These are phyloP conservation scores for Helotiales sp. DNA, from an alignment of 2,329 filamentous ascomycete genomes.

Conservation along the genomic window DNA sequence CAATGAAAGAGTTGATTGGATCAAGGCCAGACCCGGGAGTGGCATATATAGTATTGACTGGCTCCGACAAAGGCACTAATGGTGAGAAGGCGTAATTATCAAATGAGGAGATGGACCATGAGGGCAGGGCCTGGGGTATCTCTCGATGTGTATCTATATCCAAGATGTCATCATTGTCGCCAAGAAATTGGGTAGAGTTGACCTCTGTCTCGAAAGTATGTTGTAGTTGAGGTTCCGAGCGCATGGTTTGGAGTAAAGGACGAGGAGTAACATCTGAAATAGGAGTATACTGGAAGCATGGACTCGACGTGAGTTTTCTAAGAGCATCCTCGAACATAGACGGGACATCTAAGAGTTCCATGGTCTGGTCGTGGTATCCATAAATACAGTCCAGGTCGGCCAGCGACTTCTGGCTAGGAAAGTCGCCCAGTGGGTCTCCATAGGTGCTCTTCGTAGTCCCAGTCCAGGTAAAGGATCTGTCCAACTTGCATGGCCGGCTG, in stretches of 20 bases:
- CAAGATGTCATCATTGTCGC: not conserved
- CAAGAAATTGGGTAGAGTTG: not conserved
- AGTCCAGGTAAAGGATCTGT: not conserved
- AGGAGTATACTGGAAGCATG: not conserved
- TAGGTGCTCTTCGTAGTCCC: not conserved
- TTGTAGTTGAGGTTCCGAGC: not conserved
- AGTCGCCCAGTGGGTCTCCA: not conserved
- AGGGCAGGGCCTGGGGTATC: too few relatives aligned
- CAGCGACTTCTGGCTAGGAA: not conserved
- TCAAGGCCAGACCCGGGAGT: not conserved
- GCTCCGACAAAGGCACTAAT: not conserved
- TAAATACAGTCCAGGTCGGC: not conserved
- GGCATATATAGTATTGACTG: not conserved
- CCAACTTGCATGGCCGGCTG: not conserved
- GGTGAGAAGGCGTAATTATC: not conserved
- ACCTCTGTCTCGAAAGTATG: not conserved
- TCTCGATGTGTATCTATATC: not conserved
- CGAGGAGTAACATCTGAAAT: not conserved
- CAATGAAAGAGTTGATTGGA: not conserved
- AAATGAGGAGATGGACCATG: not conserved
- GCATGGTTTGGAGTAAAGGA: not conserved
- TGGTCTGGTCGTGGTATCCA: not conserved
- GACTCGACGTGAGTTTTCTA: not conserved
- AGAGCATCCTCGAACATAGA: slow-evolving; percentile 2
- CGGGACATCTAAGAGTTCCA: not conserved